Evolutionary conservation across 768 basidiomycete species (phyloP), one percentile per base, ranked within the genome.

Genomic region (Suillus spraguei): DNA sequence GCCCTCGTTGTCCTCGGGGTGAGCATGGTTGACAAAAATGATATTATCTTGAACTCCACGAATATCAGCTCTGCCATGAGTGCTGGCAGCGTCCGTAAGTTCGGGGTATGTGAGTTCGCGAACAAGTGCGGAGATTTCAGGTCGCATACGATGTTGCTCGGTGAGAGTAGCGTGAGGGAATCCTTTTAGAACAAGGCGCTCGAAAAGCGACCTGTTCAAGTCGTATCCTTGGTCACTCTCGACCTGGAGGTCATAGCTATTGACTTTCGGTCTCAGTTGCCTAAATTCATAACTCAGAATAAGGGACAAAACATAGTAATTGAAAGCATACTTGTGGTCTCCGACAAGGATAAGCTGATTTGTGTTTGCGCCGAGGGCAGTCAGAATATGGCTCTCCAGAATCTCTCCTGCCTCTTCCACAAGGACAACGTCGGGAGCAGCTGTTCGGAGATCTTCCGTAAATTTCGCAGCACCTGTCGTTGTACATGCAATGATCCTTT

Each of bases 331-430:
- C 87, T 88, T 82, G 70, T 88, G 87, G 66, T 89, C 87, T 0
- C 87, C 87, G 55, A 89, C 87, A 11, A 89, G 72, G 63, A 88
- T 82, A 16, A 88, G 64, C 52, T 87, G 85, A 20, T 78, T 72
- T 0, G 81, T 81, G 1, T 77, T 62, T 3, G 62, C 62, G 0
- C 81, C 81, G 1, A 88, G 71, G 0, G 87, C 81, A 0, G 85
- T 87, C 39, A 89, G 64, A 35, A 87, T 72, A 69, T 89, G 87
- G 64, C 83, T 84, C 67, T 88, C 87, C 11, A 89, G 68, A 52
- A 88, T 87, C 68, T 89, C 87, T 10, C 87, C 87, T 0, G 87
- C 87, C 69, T 89, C 87, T 65, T 89, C 87, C 1, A 88, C 86
- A 1, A 88, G 72, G 4, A 88, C 71, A 4, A 88, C 78, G 11